phyloP scores from a whole-genome alignment of 2,329 filamentous ascomycete genomes.

The Fusarium sp. region DNA sequence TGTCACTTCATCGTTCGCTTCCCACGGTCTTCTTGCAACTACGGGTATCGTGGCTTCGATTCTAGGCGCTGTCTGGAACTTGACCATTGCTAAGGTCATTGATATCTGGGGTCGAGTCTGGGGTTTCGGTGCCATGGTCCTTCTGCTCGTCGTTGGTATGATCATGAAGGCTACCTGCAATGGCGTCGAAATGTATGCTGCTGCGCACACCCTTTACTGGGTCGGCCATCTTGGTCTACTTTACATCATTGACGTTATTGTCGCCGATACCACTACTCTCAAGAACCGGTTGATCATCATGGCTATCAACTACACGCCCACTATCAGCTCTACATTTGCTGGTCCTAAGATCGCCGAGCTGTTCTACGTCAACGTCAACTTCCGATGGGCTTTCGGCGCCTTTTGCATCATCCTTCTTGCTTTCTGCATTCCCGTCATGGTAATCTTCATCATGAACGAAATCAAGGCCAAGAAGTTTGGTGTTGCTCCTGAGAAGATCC shows the following conservation, averaged over 20 bases:
- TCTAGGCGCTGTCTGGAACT: constrained; percentile 11
- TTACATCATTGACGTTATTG: constrained; percentile 60
- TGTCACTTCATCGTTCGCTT: constrained; percentile 64
- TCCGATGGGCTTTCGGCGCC: constrained; percentile 69
- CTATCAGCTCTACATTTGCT: constrained; percentile 63
- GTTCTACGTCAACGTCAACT: constrained; percentile 57
- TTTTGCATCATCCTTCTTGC: constrained; percentile 74
- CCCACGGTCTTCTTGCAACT: constrained; percentile 67
- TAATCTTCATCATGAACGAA: constrained; percentile 55
- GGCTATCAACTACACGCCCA: constrained; percentile 60
- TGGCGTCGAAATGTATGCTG: constrained; percentile 71
- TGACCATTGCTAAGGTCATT: constrained; percentile 24
- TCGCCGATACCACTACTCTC: constrained; percentile 61
- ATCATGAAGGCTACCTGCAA: constrained; percentile 74
- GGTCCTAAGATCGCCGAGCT: constrained; percentile 59
- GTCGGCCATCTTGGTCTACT: constrained; percentile 65
- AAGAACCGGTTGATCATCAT: constrained; percentile 61
- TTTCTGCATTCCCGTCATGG: constrained; percentile 57
- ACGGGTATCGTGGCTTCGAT: constrained; percentile 65
- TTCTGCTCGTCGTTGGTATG: constrained; percentile 66
- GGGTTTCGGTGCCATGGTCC: constrained; percentile 20
- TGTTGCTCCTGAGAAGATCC: constrained; percentile 8
- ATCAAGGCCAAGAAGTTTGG: constrained; percentile 43
- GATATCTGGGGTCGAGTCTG: constrained; percentile 27
- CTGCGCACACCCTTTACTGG: constrained; percentile 75